Percentiles rank a stretch among this genome's conserved stretches.
Evolutionary conservation across 75 land plant genomes (phyloP).

Genomic region (Pinus albicaulis): DNA sequence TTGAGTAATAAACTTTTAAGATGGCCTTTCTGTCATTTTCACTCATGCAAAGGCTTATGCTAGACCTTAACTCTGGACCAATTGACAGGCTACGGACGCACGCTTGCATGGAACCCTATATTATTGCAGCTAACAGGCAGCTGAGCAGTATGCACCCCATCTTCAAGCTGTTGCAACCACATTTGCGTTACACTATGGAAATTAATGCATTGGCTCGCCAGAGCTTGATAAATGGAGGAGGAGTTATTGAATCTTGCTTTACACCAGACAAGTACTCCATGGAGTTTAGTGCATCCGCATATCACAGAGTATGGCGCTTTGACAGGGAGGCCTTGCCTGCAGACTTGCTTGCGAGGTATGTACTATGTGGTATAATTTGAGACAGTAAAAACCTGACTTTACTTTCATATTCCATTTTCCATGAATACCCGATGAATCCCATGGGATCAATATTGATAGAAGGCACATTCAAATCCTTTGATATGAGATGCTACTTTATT

Average conservation of each 20-base stretch:
- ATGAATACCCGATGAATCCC: too few species aligned
- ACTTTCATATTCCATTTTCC: too few species aligned
- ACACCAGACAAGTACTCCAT: conserved; percentile 66
- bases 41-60: not conserved
- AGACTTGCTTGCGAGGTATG: conserved; percentile 81
- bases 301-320: conserved; percentile 67
- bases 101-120: conserved; percentile 79
- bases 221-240: conserved; percentile 68
- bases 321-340: conserved; percentile 88
- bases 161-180: conserved; percentile 74
- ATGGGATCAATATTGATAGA: too few species aligned
- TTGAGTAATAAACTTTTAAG: not conserved
- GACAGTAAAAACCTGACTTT: too few species aligned
- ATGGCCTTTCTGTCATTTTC: not conserved
- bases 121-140: conserved; percentile 75
- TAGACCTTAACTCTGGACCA: not conserved
- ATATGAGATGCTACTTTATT: too few species aligned
- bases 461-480: too few species aligned
- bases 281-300: conserved; percentile 74
- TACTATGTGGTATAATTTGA: too few species aligned
- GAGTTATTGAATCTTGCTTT: conserved; percentile 84
- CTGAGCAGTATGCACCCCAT: conserved; percentile 88
- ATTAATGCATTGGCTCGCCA: conserved; percentile 85
- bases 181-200: conserved; percentile 85
- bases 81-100: conserved; percentile 71